Percentiles rank a stretch among this genome's conserved stretches.
Conservation (phyloP, 371 early-diverging fungal genomes). For the Choanephora cucurbitarum region DNA sequence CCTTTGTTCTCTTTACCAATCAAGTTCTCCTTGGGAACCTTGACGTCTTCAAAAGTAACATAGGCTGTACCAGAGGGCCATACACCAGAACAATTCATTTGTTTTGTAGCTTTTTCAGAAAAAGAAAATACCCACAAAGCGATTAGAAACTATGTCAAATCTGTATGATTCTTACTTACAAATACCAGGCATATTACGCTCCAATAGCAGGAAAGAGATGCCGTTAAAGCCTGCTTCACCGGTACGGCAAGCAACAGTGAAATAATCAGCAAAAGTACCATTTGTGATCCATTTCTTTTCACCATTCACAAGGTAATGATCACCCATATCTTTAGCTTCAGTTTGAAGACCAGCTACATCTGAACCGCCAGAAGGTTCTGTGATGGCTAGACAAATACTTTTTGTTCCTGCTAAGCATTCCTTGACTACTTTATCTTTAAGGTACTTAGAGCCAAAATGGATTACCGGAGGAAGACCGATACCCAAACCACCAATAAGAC, state of each 20-base stretch:
- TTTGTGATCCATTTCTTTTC: constrained; percentile 88
- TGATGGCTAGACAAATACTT: constrained; percentile 68
- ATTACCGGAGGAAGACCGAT: constrained; percentile 73
- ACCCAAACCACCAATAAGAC: constrained; percentile 56
- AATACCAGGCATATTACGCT: constrained; percentile 77
- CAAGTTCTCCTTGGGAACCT: constrained; percentile 77
- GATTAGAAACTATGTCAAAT: too few species aligned
- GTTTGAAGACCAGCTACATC: constrained; percentile 84
- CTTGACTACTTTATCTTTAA: constrained; percentile 62
- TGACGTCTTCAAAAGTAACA: constrained; percentile 78
- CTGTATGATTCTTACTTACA: not conserved
- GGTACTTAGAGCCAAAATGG: constrained; percentile 61
- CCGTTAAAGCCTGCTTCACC: constrained; percentile 81
- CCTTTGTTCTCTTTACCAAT: constrained; percentile 86
- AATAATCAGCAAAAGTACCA: constrained; percentile 78
- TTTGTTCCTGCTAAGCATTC: constrained; percentile 63
- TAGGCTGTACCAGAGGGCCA: constrained; percentile 82
- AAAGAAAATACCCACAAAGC: too few species aligned
- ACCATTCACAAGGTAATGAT: constrained; percentile 63
- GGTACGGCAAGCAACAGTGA: constrained; percentile 66
- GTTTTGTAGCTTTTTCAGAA: constrained; percentile 53
- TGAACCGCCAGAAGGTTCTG: constrained; percentile 70
- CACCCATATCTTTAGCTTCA: constrained; percentile 73
- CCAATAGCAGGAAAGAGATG: constrained; percentile 71
- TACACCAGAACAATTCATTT: constrained; percentile 79